Base-by-base conservation (phyloP, 2,329 filamentous ascomycete genomes). In the Zymoseptoria ardabiliae region DNA sequence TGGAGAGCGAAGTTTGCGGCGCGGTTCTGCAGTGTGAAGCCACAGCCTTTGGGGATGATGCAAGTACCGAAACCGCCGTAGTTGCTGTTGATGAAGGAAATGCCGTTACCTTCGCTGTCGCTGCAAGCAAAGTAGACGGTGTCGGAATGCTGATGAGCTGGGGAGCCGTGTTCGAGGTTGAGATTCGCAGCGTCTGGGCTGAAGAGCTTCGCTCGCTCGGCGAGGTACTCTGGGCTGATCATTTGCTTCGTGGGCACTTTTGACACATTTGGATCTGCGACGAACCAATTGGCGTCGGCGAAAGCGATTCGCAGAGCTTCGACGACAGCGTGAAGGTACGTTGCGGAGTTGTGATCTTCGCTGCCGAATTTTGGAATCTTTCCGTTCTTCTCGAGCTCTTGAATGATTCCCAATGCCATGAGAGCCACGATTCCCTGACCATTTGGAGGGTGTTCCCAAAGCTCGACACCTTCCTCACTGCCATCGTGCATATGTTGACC, bases 401-500 rank as follows among this genome's bases (percentile, higher is more conserved):
- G 87, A 54, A 99, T 79, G 65, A 97, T 96, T 1, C 94, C 94
- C 0, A 99, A 79, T 0, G 94, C 90, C 87, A 97, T 96, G 30
- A 97, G 78, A 0, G 94, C 94, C 2, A 97, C 90, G 64, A 97
- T 92, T 1, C 94, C 94, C 75, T 97, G 94, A 0, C 94, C 92
- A 69, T 97, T 97, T 8, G 94, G 94, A 41, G 93, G 92, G 71
- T 97, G 93, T 71, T 99, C 94, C 93, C 93, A 97, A 0, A 99
- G 78, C 70, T 96, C 86, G 50, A 97, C 82, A 9, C 85, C 85
- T 11, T 78, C 74, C 55, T 80, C 77, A 19, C 78, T 69, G 45
- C 74, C 70, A 35, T 75, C 76, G 45, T 79, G 73, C 69, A 78
- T 76, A 56, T 76, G 76, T 48, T 75, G 63, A 8, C 71, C 72